Evolutionary conservation across 305 asterid species (phyloP), one percentile per base, ranked within the genome.

Genomic region (Fraxinus nigra): DNA sequence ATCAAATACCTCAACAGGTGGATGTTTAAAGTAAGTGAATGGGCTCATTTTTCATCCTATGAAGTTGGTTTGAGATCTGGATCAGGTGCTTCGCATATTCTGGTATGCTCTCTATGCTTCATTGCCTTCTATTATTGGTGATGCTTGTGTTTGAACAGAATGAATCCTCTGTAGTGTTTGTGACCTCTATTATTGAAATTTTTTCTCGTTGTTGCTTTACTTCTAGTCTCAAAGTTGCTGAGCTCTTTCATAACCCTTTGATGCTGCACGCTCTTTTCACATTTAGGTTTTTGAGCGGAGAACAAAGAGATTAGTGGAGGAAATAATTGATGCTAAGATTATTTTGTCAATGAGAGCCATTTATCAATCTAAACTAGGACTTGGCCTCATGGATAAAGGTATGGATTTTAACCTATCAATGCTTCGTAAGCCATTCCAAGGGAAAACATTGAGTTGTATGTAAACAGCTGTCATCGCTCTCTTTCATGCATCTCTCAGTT

Each of bases 61-160:
- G 99, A 96, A 81, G 93, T 96, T 76, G 98, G 98, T 77, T 88
- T 96, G 90, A 96, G 97, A 88, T 93, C 98, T 82, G 98, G 99
- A 75, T 91, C 97, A 83, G 87, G 95, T 88, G 94, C 98, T 43
- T 90, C 98, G 22, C 93, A 96, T 91, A 92, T 96, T 87, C 85
- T 96, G 99, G 99, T 96, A 93, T 46, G 72, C 48, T 76, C 85
- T 56, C 81, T 74, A 16, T 16, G 76, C 24, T 76, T 78, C 78
- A 76, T 38, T 69, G 18, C 38, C 51, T 61, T 77, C 32, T 30
- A 13, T 26, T n/a, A 10, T 1, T 40, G 46, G 35, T 35, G 26
- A 34, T 76, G 61, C 74, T n/a, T 75, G 32, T 37, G 26, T 76
- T 38, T 80, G 78, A 70, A 70, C 18, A 35, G 74, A 84, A 8